Percentiles rank a stretch among this genome's conserved stretches.
These are phyloP conservation scores for Botrytis cinerea DNA, from an alignment of 2,329 filamentous ascomycete genomes.

Conservation along the genomic window DNA sequence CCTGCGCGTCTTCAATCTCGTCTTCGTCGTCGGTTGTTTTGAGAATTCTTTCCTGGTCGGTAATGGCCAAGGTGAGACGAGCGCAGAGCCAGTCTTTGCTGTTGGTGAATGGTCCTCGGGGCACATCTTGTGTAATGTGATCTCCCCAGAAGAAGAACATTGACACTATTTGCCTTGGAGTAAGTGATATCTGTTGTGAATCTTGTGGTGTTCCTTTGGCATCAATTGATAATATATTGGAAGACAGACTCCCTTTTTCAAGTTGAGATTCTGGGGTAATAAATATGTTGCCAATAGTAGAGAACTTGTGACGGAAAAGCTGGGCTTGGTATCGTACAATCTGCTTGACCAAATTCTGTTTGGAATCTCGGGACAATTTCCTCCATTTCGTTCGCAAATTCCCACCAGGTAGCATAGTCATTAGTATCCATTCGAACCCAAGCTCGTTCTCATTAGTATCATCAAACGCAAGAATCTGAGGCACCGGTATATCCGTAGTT, in stretches of 20 bases:
- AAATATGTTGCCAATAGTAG: slow-evolving; percentile 4
- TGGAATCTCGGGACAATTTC: slow-evolving; percentile 41
- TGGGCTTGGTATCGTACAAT: slow-evolving; percentile 42
- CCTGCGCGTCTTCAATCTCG: slow-evolving; percentile 42
- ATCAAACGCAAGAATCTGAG: slow-evolving; percentile 43
- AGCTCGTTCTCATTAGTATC: slow-evolving; percentile 42
- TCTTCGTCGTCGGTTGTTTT: slow-evolving; percentile 29
- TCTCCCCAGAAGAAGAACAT: slow-evolving; percentile 10
- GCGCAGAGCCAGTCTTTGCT: slow-evolving; percentile 19
- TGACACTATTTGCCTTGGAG: not conserved
- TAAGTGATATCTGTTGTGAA: not conserved
- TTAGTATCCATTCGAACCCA: slow-evolving; percentile 48
- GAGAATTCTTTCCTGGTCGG: slow-evolving; percentile 19
- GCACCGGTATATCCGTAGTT: slow-evolving; percentile 42
- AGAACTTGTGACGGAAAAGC: slow-evolving; percentile 32
- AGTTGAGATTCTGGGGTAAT: not conserved
- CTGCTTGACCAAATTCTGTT: slow-evolving; percentile 40
- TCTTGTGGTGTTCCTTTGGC: not conserved
- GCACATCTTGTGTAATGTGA: slow-evolving; percentile 16
- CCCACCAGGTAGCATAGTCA: slow-evolving; percentile 38
- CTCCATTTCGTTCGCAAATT: slow-evolving; percentile 39
- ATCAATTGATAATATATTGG: not conserved
- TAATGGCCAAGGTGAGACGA: slow-evolving; percentile 1
- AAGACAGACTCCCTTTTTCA: not conserved
- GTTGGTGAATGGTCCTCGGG: slow-evolving; percentile 20